Conservation (phyloP, 371 early-diverging fungal genomes). For the Zychaea mexicana region DNA sequence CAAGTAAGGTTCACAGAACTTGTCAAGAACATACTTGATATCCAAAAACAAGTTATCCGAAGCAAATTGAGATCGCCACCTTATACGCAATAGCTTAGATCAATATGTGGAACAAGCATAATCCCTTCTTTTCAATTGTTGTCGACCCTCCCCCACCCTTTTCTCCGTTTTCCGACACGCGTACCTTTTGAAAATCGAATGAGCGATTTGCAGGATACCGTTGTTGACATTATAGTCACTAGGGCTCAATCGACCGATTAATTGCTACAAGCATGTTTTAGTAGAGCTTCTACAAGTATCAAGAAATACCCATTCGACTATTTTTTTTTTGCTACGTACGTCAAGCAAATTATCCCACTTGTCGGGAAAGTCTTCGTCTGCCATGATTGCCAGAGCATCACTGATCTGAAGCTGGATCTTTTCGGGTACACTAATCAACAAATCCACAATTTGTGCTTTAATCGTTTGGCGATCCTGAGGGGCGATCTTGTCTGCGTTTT, state of each 20-base stretch:
- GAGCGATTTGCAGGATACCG: slow-evolving; percentile 91
- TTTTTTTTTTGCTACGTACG: too few relatives aligned
- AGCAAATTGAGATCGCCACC: slow-evolving; percentile 88
- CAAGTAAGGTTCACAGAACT: slow-evolving; percentile 82
- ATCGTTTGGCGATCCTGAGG: slow-evolving; percentile 76
- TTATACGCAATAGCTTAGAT: slow-evolving; percentile 19
- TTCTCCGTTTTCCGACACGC: too few relatives aligned
- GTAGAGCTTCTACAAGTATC: too few relatives aligned
- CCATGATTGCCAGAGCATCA: slow-evolving; percentile 91
- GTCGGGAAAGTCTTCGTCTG: slow-evolving; percentile 89
- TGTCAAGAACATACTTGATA: slow-evolving; percentile 89
- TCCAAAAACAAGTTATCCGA: slow-evolving; percentile 79
- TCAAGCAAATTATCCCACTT: slow-evolving; percentile 85
- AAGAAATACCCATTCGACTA: too few relatives aligned
- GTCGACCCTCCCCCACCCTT: too few relatives aligned
- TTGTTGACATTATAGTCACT: slow-evolving; percentile 83
- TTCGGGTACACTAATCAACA: slow-evolving; percentile 84
- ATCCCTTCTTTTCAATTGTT: too few relatives aligned
- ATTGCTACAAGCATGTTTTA: too few relatives aligned
- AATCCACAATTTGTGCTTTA: slow-evolving; percentile 78
- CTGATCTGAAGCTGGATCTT: slow-evolving; percentile 87
- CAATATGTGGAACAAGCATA: too few relatives aligned
- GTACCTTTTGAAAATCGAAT: slow-evolving; percentile 91
- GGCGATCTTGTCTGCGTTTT: slow-evolving; percentile 60
- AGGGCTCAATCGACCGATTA: slow-evolving; percentile 76